Evolutionary conservation across 257 asterid species (phyloP).

Genomic region (Solanum dulcamara): DNA sequence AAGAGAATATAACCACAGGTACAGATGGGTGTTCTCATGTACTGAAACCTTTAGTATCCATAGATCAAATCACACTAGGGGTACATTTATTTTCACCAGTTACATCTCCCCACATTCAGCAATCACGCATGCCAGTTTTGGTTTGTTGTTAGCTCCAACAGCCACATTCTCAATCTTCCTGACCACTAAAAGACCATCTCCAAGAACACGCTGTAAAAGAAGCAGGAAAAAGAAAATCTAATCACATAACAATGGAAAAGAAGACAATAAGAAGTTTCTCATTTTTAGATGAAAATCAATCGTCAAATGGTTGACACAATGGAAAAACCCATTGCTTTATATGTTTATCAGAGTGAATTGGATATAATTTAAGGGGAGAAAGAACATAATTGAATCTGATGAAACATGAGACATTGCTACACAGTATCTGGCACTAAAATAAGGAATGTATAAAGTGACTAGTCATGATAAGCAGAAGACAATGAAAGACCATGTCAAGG

Average conservation of each 20-base stretch:
- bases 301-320: not conserved
- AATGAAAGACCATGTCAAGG: not conserved
- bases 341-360: not conserved
- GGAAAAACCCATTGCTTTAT: not conserved
- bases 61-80: not conserved
- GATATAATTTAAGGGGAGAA: not conserved
- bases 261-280: not conserved
- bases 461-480: not conserved
- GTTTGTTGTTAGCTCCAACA: constrained; percentile 74
- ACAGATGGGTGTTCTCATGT: not conserved
- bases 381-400: not conserved
- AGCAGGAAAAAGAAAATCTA: not conserved
- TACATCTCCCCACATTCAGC: constrained; percentile 98
- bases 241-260: not conserved
- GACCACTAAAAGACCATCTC: constrained; percentile 76
- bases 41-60: not conserved
- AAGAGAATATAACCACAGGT: not conserved
- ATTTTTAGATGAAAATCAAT: not conserved
- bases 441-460: not conserved
- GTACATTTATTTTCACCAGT: not conserved
- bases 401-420: not conserved
- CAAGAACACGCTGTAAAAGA: constrained; percentile 73
- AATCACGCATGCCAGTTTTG: constrained; percentile 70
- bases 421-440: not conserved
- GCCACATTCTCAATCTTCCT: constrained; percentile 97